These are phyloP conservation scores for Elaeis guineensis DNA, from an alignment of 176 grass and related monocot genomes.

Conservation along the genomic window DNA sequence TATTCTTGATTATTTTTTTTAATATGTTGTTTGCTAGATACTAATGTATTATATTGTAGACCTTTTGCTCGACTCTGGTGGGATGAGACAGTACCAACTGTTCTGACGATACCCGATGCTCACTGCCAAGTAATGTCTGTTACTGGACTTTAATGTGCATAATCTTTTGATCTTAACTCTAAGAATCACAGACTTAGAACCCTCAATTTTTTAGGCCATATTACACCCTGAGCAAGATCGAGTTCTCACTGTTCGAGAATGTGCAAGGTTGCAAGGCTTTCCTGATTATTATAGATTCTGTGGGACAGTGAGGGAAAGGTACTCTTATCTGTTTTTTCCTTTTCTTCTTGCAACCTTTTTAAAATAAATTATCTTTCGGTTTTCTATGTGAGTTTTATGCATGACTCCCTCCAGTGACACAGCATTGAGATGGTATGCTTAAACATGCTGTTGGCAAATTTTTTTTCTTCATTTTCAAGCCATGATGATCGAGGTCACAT, in stretches of 20 bases:
- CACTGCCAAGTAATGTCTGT: conserved; percentile 40
- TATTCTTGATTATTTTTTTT: too few species aligned
- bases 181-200: too few species aligned
- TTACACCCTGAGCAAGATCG: conserved; percentile 86
- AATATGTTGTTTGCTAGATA: neutral
- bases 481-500: too few species aligned
- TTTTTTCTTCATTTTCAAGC: too few species aligned
- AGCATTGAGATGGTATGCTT: too few species aligned
- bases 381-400: neutral
- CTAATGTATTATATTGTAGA: conserved; percentile 30
- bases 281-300: conserved; percentile 78
- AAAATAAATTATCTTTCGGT: neutral
- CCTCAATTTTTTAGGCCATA: conserved; percentile 40
- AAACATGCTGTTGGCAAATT: too few species aligned
- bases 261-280: conserved; percentile 89
- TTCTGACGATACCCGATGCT: conserved; percentile 63
- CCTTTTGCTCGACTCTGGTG: conserved; percentile 79
- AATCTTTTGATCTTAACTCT: too few species aligned
- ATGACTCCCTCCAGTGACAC: too few species aligned
- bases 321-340: neutral
- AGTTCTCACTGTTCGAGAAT: conserved; percentile 71
- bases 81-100: conserved; percentile 87
- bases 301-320: conserved; percentile 82
- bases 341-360: neutral
- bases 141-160: too few species aligned